Evolutionary conservation across 441 rosid genomes (phyloP).

Genomic region (Erodium moschatum): DNA sequence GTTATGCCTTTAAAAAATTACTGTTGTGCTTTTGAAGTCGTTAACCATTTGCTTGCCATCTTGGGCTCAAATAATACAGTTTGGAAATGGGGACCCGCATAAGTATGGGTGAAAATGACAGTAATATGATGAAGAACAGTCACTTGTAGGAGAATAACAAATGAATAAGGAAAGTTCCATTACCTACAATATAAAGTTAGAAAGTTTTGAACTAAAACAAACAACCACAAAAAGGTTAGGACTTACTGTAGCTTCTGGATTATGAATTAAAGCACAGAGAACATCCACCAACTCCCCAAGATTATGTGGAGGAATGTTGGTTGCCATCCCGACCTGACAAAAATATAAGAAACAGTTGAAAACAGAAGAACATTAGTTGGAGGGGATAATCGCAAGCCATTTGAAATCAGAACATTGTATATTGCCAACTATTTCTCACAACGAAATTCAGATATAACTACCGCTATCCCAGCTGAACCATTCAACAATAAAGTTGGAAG

Average conservation of each 20-base stretch:
- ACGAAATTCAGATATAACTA: conserved; percentile 24
- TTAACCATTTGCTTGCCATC: too few relatives aligned
- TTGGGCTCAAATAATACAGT: too few relatives aligned
- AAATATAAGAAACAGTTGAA: not conserved
- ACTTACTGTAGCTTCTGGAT: conserved; percentile 83
- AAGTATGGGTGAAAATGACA: too few relatives aligned
- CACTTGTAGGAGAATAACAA: too few relatives aligned
- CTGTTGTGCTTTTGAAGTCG: too few relatives aligned
- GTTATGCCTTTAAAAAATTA: too few relatives aligned
- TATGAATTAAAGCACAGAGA: conserved; percentile 77
- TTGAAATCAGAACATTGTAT: conserved; percentile 8
- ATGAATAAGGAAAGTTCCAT: too few relatives aligned
- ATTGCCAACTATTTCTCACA: conserved; percentile 10
- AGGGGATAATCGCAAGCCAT: not conserved
- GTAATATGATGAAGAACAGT: too few relatives aligned
- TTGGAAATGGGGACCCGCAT: too few relatives aligned
- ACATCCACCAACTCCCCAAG: conserved; percentile 92
- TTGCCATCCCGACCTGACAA: conserved; percentile 92
- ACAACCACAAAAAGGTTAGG: too few relatives aligned
- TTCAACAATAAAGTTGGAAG: conserved; percentile 77
- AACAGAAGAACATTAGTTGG: not conserved
- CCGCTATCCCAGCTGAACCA: conserved; percentile 98
- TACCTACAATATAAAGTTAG: too few relatives aligned
- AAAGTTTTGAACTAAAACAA: too few relatives aligned
- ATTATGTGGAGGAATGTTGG: conserved; percentile 95